A percentile compares a stretch with the other conserved stretches of the same genome.
Conservation (phyloP, 228 moss, liverwort and hornwort genomes). For the Sphagnum magellanicum region DNA sequence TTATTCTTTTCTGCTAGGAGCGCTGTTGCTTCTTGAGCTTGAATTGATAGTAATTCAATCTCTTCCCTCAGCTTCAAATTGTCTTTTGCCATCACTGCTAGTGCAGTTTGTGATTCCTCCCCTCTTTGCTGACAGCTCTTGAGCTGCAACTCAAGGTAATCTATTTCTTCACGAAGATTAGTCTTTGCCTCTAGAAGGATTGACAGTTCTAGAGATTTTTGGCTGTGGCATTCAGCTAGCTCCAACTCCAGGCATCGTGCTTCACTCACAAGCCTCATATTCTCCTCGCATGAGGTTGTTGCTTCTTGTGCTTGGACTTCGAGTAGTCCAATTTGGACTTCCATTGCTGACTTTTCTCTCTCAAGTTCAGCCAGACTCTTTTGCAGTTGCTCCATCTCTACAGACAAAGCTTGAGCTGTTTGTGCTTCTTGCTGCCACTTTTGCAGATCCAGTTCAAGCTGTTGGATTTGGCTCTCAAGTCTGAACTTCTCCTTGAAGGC, state of each 20-base stretch:
- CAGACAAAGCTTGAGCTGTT: slow-evolving; percentile 3
- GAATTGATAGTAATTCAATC: slow-evolving; percentile 7
- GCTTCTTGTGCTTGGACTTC: slow-evolving; percentile 6
- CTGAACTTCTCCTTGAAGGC: slow-evolving; percentile 34
- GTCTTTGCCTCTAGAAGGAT: slow-evolving; percentile 15
- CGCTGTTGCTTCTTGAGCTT: slow-evolving; percentile 15
- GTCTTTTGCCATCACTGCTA: slow-evolving; percentile 27
- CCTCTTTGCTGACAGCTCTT: slow-evolving; percentile 13
- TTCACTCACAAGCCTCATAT: slow-evolving; percentile 15
- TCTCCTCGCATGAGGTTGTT: slow-evolving; percentile 9
- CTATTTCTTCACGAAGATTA: slow-evolving; percentile 17
- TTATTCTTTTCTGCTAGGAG: slow-evolving; percentile 31
- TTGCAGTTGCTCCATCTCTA: slow-evolving; percentile 8
- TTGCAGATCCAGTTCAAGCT: slow-evolving; percentile 27
- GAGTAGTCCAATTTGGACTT: not conserved
- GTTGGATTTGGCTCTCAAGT: slow-evolving; percentile 19
- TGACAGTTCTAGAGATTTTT: slow-evolving; percentile 3
- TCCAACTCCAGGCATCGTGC: slow-evolving; percentile 8
- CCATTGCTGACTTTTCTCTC: slow-evolving; percentile 19
- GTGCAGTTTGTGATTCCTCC: slow-evolving; percentile 35
- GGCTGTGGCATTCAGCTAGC: slow-evolving; percentile 12
- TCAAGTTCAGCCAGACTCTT: slow-evolving; percentile 11
- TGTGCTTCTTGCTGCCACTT: slow-evolving; percentile 4
- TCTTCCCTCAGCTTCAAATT: slow-evolving; percentile 35
- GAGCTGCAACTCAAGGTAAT: slow-evolving; percentile 23